Evolutionary conservation across 768 basidiomycete genomes (phyloP).

Genomic region (Hygrophoropsis aurantiaca): DNA sequence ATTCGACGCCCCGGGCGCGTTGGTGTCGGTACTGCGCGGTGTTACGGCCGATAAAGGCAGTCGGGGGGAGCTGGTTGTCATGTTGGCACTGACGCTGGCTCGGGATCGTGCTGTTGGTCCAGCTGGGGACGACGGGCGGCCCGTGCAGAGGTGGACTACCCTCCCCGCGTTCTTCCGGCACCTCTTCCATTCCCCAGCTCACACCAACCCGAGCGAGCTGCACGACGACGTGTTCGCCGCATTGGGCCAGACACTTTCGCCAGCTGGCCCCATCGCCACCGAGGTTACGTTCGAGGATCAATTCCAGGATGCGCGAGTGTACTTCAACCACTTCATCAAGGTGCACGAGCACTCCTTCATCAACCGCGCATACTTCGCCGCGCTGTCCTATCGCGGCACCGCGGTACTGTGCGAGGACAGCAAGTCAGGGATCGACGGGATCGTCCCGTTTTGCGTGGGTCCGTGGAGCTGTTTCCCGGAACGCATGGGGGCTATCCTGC

Average conservation of each 20-base stretch:
- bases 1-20: constrained; percentile 6
- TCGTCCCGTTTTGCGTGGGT: constrained; percentile 24
- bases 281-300: neutral
- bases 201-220: neutral
- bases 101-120: constrained; percentile 17
- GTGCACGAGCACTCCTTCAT: constrained; percentile 15
- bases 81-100: constrained; percentile 17
- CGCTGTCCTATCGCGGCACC: constrained; percentile 22
- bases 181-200: too few relatives aligned
- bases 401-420: constrained; percentile 25
- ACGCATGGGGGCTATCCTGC: constrained; percentile 22
- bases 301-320: constrained; percentile 17
- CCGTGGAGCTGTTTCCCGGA: neutral
- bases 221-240: too few relatives aligned
- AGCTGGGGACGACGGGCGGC: neutral
- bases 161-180: neutral
- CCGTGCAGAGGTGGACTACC: neutral
- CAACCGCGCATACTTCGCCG: constrained; percentile 18
- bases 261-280: too few relatives aligned
- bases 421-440: constrained; percentile 23
- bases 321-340: constrained; percentile 35
- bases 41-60: constrained; percentile 19
- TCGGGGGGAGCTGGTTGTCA: constrained; percentile 20
- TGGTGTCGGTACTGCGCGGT: neutral
- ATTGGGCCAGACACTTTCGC: too few relatives aligned